A percentile compares a stretch with the other conserved stretches of the same genome.
Evolutionary conservation across 23 red algal species (phyloP).

Genomic region (Agarophyton chilense): DNA sequence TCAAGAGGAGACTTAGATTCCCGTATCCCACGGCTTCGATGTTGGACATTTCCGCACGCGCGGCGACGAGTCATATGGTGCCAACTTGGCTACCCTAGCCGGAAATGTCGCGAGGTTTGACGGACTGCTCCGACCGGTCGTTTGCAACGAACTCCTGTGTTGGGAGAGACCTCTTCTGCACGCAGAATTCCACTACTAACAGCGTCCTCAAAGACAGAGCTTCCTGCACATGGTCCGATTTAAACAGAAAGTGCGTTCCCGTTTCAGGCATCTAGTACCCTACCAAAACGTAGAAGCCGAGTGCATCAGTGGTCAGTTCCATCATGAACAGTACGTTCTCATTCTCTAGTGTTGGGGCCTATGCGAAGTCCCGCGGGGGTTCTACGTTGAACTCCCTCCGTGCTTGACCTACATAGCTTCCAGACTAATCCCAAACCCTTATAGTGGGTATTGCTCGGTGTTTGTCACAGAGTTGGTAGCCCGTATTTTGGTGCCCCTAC

Average conservation of each 20-base stretch:
- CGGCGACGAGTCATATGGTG: not conserved
- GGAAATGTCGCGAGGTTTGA: not conserved
- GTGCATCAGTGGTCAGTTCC: not conserved
- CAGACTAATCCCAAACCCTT: not conserved
- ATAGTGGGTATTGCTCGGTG: not conserved
- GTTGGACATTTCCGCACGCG: not conserved
- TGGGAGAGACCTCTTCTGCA: not conserved
- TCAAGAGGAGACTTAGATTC: not conserved
- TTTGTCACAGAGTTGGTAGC: conserved; percentile 1
- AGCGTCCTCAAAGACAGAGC: not conserved
- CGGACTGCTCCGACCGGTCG: not conserved
- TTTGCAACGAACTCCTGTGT: not conserved
- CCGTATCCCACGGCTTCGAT: not conserved
- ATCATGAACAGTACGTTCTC: not conserved
- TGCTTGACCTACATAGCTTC: conserved; percentile 28
- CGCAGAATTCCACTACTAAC: not conserved
- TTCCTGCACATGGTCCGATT: conserved; percentile 14
- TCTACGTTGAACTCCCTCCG: not conserved
- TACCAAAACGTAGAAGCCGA: conserved; percentile 10
- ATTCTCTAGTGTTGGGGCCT: not conserved
- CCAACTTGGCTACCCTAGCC: not conserved
- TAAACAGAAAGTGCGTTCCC: not conserved
- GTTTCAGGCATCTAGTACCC: not conserved
- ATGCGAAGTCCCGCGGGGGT: not conserved
- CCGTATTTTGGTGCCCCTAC: not conserved